phyloP scores from a whole-genome alignment of 202 grass and related monocot species.

The Carex arenaria region DNA sequence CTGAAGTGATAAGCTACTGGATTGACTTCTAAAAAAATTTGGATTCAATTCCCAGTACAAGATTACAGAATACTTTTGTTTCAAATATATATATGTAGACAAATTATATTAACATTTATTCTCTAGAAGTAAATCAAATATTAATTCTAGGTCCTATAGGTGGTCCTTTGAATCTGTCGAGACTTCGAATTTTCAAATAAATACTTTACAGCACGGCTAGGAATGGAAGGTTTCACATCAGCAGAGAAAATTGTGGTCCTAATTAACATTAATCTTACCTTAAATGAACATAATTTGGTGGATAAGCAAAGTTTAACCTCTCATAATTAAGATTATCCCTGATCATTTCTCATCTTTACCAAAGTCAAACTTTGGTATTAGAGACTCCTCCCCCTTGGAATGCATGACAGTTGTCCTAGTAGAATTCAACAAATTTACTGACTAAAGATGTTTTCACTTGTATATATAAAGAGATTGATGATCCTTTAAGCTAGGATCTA shows the following conservation, averaged over 20 bases:
- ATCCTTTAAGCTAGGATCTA: constrained; percentile 41
- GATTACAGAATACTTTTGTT: background rate
- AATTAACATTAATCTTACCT: constrained; percentile 12
- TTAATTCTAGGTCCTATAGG: background rate
- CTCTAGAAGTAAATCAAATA: background rate
- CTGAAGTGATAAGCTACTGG: too few relatives aligned
- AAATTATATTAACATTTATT: background rate
- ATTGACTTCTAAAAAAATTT: too few relatives aligned
- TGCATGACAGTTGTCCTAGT: constrained; percentile 25
- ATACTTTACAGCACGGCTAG: background rate
- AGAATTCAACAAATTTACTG: constrained; percentile 18
- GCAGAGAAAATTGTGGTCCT: constrained; percentile 22
- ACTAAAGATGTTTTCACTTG: constrained; percentile 10
- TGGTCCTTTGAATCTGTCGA: constrained; percentile 8
- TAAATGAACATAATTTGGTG: constrained; percentile 8
- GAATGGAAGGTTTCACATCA: constrained; percentile 8
- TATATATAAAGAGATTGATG: constrained; percentile 30
- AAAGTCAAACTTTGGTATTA: constrained; percentile 27
- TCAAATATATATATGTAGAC: background rate
- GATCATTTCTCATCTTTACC: background rate
- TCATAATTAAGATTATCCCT: constrained; percentile 7
- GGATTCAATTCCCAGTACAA: background rate
- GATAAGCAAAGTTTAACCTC: constrained; percentile 23
- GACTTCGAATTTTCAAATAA: background rate
- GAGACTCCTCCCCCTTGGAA: constrained; percentile 19